Evolutionary conservation across 176 grass and related monocot species (phyloP).

Genomic region (Miscanthus lutarioriparius): DNA sequence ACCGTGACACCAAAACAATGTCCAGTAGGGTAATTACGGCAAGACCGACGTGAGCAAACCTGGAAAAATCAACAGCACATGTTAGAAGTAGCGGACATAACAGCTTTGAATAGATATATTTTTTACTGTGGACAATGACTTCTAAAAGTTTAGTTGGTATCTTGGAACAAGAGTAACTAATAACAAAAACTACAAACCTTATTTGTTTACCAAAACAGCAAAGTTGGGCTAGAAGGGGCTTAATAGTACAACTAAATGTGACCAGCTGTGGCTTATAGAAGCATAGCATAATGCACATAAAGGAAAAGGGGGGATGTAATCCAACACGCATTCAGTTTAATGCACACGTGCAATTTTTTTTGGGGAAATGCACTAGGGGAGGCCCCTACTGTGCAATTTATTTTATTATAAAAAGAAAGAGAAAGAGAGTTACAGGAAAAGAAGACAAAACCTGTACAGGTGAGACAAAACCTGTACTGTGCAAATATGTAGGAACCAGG

Average conservation of each 20-base stretch:
- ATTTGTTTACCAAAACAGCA: background rate
- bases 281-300: background rate
- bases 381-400: background rate
- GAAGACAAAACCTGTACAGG: background rate
- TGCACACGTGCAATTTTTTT: background rate
- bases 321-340: background rate
- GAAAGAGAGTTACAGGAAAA: background rate
- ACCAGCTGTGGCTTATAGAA: background rate
- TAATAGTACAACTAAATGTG: background rate
- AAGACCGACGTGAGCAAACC: constrained; percentile 77
- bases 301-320: background rate
- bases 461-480: background rate
- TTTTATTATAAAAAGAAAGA: background rate
- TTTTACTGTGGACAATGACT: background rate
- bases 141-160: background rate
- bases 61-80: constrained; percentile 40
- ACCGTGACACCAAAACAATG: constrained; percentile 57
- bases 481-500: constrained; percentile 17
- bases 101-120: background rate
- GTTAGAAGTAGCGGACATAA: constrained; percentile 20
- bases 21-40: constrained; percentile 56
- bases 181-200: background rate
- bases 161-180: constrained; percentile 4
- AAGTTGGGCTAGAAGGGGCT: background rate
- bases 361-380: background rate